Base-by-base conservation (phyloP, 164 flowering plant species). In the Akebia trifoliata region DNA sequence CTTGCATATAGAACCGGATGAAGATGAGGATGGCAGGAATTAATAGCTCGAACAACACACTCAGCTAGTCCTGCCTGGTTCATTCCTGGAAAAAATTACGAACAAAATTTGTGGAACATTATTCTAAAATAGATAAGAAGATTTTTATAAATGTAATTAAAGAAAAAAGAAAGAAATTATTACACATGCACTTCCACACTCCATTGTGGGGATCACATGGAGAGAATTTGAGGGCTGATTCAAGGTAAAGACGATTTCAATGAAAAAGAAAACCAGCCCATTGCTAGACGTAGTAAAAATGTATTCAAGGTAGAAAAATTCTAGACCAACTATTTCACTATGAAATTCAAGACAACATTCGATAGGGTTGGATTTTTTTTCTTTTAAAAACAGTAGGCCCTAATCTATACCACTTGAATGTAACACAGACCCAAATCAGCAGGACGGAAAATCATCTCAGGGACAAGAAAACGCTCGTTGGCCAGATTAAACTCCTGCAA, bases 1-100 rank as follows among this genome's bases (percentile, higher is more conserved):
- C 96, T 94, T 62, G 86, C 78, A 67, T 83, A 94, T 12, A 94
- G 86, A 24, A 90, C 90, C 38, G 99, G 97, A 59, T 85, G 99
- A 69, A 94, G 92, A 79, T 74, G 74, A 60, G 96, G 86, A 59
- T 90, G 95, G 67, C 97, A 94, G 26, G 86, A 81, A 69, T 79
- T 80, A 48, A 90, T 82, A 49, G 99, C 86, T 66, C 91, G 76
- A 43, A 87, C 95, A 44, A 94, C 82, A 74, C 97, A 90, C 72
- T 94, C 97, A 28, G 99, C 99, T 18, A 94, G 80, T 59, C 99
- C 99, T 59, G 99, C 99, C 74, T 90, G 79, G 67, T 87, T 90
- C 90, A 94, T 83, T 60, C 99, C 99, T 94, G 78, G 29, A 50
- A 50, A 1, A 26, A 47, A 8, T 22, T 15, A 18, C 30, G 46